Base-by-base conservation (phyloP, 2,329 filamentous ascomycete genomes). In the Phoma herbarum region DNA sequence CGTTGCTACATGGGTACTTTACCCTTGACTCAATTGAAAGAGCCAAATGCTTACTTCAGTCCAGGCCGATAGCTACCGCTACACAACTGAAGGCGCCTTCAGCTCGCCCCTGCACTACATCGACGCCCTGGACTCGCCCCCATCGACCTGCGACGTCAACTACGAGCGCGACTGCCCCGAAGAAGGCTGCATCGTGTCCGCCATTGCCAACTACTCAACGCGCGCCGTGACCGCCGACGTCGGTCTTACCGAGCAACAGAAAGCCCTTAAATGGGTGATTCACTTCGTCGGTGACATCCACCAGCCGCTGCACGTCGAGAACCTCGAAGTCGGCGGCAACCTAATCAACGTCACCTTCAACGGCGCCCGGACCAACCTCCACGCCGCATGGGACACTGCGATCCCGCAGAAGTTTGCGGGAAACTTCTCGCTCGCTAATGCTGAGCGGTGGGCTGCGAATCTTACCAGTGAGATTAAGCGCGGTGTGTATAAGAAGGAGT, bases 271-370 rank as follows among this genome's bases (percentile, higher is more conserved):
- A 56, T 85, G 82, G 73, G 71, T 85, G 52, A 74, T 85, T 22
- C 83, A 77, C 51, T 84, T 85, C 67, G 78, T 95, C 11, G 85
- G 91, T 56, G 92, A 96, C 72, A 85, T 91, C 25, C 86, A 86
- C 59, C 92, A 93, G 70, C 90, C 90, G 0, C 79, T 96, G 47
- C 85, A 86, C 65, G 81, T 82, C 12, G 83, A 86, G 68, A 78
- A 75, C 39, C 68, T 78, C 14, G 78, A 76, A 7, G 61, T 78
- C 7, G 80, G 80, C 45, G 80, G 79, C 31, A 82, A 82, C 65
- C 69, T 66, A 2, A 78, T 82, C 60, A 73, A 78, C 46, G 79
- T 81, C 18, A 79, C 75, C 1, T 83, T 81, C 66, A 69, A 77
- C 50, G 76, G 75, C 29, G 64, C 63, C 0, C n/a, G 33, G 2